Base-by-base conservation (phyloP, 108 stramenopile genomes). In the Heterococcus sp. region DNA sequence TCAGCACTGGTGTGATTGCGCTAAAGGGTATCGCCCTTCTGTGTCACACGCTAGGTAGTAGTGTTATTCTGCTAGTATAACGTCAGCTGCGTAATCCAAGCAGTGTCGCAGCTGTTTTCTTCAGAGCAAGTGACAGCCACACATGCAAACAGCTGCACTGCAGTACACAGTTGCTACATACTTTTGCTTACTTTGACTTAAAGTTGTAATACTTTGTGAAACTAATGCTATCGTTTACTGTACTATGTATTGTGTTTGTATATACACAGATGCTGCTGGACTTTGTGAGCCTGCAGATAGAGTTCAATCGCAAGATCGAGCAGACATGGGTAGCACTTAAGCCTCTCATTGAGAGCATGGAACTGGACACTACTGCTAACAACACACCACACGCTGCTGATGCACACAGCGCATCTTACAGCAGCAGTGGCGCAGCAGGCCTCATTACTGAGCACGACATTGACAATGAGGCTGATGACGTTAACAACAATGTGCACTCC, bases 251-350 rank as follows among this genome's bases (percentile, higher is more conserved):
- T 68, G 2, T 63, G 21, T 66, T 2, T 2, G 31, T 66, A 32
- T 28, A 32, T 27, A 5, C 69, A 37, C 31, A 85, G 65, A 91
- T 91, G 31, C 92, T 95, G 1, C 79, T 93, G 76, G 91, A 93
- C 21, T 95, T 93, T 82, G 93, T 94, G 71, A 86, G 88, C 64
- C 0, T 79, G 95, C 93, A 97, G 84, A 94, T 95, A 80, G 94
- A 95, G 72, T 94, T 93, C 78, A 96, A 95, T 68, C 91, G 92
- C 69, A 86, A 86, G 69, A 94, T 96, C 92, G 95, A 95, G 86
- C 85, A 93, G 85, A 88, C 93, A 39, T 97, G 96, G 96, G 91
- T 91, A 2, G 84, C 86, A 8, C 85, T 96, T 36, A 89, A 95
- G 33, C 94, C 94, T 14, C 88, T 92, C 82, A 84, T 96, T 85